A percentile compares a stretch with the other conserved stretches of the same genome.
phyloP scores from a whole-genome alignment of 768 basidiomycete genomes.

The Podaxis sp. region DNA sequence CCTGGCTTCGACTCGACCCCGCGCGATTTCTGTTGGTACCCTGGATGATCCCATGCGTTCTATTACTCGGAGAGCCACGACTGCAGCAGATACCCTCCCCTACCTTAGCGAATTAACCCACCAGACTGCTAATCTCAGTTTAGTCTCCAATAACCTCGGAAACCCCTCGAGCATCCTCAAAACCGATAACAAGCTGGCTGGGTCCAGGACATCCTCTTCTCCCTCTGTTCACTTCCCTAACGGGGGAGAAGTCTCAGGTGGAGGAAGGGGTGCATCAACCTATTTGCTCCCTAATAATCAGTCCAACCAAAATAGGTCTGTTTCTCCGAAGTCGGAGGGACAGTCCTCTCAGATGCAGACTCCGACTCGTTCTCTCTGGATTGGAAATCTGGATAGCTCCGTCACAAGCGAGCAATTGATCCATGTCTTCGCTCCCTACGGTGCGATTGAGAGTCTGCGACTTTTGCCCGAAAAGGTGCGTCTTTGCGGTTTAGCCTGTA shows the following conservation, averaged over 20 bases:
- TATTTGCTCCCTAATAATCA: slow-evolving; percentile 66
- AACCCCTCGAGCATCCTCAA: slow-evolving; percentile 59
- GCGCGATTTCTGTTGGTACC: slow-evolving; percentile 87
- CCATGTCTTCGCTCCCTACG: slow-evolving; percentile 94
- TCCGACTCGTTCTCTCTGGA: slow-evolving; percentile 96
- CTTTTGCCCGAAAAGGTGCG: slow-evolving; percentile 94
- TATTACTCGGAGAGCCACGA: slow-evolving; percentile 61
- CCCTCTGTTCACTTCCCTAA: slow-evolving; percentile 71
- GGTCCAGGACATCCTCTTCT: slow-evolving; percentile 45
- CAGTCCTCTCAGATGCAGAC: slow-evolving; percentile 79
- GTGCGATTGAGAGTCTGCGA: slow-evolving; percentile 93
- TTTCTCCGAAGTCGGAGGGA: slow-evolving; percentile 80
- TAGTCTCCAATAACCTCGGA: slow-evolving; percentile 36
- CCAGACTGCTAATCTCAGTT: slow-evolving; percentile 38
- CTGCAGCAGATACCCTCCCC: slow-evolving; percentile 49
- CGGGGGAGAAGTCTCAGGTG: slow-evolving; percentile 41
- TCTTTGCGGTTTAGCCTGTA: slow-evolving; percentile 11
- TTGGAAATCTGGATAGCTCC: slow-evolving; percentile 94
- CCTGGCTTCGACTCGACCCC: slow-evolving; percentile 61
- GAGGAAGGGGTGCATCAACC: slow-evolving; percentile 55
- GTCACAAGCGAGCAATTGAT: slow-evolving; percentile 95
- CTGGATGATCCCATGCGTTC: slow-evolving; percentile 78
- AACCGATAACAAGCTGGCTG: slow-evolving; percentile 49
- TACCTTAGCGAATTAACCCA: slow-evolving; percentile 59
- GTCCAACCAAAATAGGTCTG: slow-evolving; percentile 56